phyloP scores from a whole-genome alignment of 2,329 filamentous ascomycete genomes.

The Cephalotrichum gorgonifer region DNA sequence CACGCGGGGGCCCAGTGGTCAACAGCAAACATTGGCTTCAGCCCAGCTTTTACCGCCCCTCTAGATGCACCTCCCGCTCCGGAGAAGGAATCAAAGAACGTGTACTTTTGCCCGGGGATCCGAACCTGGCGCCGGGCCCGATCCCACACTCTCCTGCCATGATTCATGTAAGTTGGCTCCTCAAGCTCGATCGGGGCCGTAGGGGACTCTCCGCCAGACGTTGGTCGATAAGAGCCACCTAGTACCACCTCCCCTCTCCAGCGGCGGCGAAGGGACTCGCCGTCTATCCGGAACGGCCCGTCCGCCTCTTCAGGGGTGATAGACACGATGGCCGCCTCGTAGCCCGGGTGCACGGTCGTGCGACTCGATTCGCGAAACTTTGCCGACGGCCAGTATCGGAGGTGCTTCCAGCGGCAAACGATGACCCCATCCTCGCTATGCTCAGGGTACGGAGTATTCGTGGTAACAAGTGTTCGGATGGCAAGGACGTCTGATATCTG shows the following conservation, averaged over 20 bases:
- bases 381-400: conserved; percentile 15
- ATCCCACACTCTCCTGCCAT: too few relatives aligned
- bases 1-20: conserved; percentile 51
- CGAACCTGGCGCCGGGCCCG: neutral
- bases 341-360: conserved; percentile 15
- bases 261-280: conserved; percentile 18
- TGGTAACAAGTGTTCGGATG: conserved; percentile 35
- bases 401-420: conserved; percentile 41
- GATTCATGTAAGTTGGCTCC: neutral
- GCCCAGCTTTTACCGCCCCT: conserved; percentile 48
- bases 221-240: conserved; percentile 27
- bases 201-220: conserved; percentile 13
- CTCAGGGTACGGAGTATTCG: conserved; percentile 40
- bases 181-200: conserved; percentile 15
- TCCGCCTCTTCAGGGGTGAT: conserved; percentile 19
- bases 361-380: conserved; percentile 7
- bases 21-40: conserved; percentile 50
- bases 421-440: conserved; percentile 25
- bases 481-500: conserved; percentile 22
- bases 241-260: conserved; percentile 27
- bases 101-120: conserved; percentile 39
- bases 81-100: conserved; percentile 61
- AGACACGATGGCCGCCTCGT: conserved; percentile 23
- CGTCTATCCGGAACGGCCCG: conserved; percentile 15
- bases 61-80: conserved; percentile 62